These are phyloP conservation scores for Pythium sp. DNA, from an alignment of 352 stramenopile genomes.

Conservation along the genomic window DNA sequence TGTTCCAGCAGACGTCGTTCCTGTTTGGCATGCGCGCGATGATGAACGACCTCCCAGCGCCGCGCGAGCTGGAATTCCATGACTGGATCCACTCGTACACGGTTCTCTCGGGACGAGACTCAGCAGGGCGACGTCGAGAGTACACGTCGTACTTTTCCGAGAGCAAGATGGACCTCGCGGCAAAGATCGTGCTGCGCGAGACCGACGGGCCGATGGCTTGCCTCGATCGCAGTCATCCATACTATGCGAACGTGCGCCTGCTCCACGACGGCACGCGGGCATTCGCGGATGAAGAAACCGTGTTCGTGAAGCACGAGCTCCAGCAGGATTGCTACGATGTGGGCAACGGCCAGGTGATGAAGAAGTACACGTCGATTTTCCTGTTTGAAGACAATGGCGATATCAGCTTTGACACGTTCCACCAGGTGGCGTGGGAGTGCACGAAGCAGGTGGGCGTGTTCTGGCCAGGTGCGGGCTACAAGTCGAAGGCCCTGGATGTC, in stretches of 20 bases:
- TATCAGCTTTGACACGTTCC: conserved; percentile 40
- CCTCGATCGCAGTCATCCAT: conserved; percentile 28
- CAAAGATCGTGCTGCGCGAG: conserved; percentile 49
- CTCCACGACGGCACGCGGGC: conserved; percentile 51
- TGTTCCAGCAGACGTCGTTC: conserved; percentile 69
- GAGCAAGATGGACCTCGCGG: conserved; percentile 61
- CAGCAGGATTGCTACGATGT: conserved; percentile 23
- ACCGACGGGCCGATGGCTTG: conserved; percentile 35
- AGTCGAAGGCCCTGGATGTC: conserved; percentile 32
- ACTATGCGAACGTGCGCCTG: conserved; percentile 38
- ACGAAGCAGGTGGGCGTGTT: conserved; percentile 57
- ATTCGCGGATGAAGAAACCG: conserved; percentile 30
- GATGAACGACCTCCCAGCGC: conserved; percentile 39
- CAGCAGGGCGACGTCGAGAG: conserved; percentile 32
- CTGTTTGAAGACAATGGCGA: conserved; percentile 42
- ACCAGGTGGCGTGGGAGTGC: conserved; percentile 38
- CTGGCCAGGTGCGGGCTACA: conserved; percentile 43
- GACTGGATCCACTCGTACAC: conserved; percentile 80
- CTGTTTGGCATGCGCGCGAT: conserved; percentile 45
- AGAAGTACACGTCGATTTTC: conserved; percentile 66
- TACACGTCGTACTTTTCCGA: conserved; percentile 45
- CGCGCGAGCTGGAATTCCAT: conserved; percentile 61
- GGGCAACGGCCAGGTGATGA: conserved; percentile 52
- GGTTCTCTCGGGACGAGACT: conserved; percentile 33
- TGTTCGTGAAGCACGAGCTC: conserved; percentile 37